Evolutionary conservation across 2,329 filamentous ascomycete genomes (phyloP), one percentile per base, ranked within the genome.

Genomic region (Hypoxylon sp.): DNA sequence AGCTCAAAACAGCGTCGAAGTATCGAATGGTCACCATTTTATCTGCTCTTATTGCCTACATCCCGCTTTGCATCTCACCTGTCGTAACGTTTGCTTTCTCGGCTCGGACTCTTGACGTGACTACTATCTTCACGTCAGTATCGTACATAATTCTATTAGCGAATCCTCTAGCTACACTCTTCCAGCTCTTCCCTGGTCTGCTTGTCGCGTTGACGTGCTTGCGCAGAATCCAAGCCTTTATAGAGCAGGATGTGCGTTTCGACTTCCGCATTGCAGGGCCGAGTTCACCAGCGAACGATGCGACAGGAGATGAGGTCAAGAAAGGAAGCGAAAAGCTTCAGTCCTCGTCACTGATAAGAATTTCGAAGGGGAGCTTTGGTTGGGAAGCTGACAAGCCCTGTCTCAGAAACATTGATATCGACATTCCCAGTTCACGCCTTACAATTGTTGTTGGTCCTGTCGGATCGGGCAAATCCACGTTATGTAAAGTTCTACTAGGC

Each of bases 391-490:
- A 74, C 10, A 76, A 67, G 9, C 59, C 66, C 8, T 60, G 74
- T n/a, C 73, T 84, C 4, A 67, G 50, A 1, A 58, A 77, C 13
- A 71, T 84, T 22, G 69, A 78, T 24, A 71, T 84, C 5, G 67
- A 60, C 0, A 65, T 84, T 3, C 67, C 71, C 1, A 62, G 67
- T 0, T 75, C 72, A 1, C 69, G 76, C 1, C 75, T 85, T 6
- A 81, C 77, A 9, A 77, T 85, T 1, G 71, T 85, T 0, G 73
- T 83, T 17, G 83, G 83, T 0, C 81, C 82, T 2, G 75, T 85
- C 5, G 84, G 79, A 2, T 81, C 80, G 0, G 84, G 84, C 0
- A 85, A 85, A 67, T 83, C 80, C 0, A 83, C 84, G 0, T 67
- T 85, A 0, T 79, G 82, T 61, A 82, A 82, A 57, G 78, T 77